Conservation (phyloP, 2,329 filamentous ascomycete genomes). For the Dactylellina haptotyla region DNA sequence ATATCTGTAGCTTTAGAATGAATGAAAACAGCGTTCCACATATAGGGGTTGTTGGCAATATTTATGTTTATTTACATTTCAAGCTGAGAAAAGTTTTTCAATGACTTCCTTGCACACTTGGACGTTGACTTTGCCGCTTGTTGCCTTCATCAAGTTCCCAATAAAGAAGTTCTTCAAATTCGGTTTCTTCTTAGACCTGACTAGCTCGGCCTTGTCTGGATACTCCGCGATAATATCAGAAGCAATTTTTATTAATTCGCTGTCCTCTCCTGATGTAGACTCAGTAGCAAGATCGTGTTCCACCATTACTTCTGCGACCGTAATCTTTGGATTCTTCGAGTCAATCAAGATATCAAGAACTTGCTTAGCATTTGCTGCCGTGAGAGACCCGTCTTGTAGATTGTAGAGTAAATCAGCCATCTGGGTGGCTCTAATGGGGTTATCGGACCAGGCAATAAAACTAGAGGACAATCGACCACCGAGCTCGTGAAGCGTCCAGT, state of each 20-base stretch:
- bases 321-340: background rate
- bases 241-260: constrained; percentile 25
- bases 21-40: too few species aligned
- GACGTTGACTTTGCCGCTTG: constrained; percentile 36
- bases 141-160: constrained; percentile 44
- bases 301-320: constrained; percentile 20
- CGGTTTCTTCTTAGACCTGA: constrained; percentile 39
- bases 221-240: constrained; percentile 29
- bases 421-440: constrained; percentile 61
- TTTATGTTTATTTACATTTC: too few species aligned
- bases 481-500: constrained; percentile 69
- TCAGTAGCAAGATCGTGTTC: constrained; percentile 31
- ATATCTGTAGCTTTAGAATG: too few species aligned
- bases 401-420: constrained; percentile 64
- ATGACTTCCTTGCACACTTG: constrained; percentile 42
- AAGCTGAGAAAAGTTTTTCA: constrained; percentile 41
- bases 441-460: constrained; percentile 62
- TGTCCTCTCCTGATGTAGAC: constrained; percentile 12
- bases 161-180: constrained; percentile 52
- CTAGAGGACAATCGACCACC: constrained; percentile 63
- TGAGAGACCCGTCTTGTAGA: constrained; percentile 63
- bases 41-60: too few species aligned
- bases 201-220: constrained; percentile 42
- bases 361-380: constrained; percentile 57
- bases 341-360: constrained; percentile 28